Conservation (phyloP, 1,284 basidiomycete species). For the Trichosporon inkin region DNA sequence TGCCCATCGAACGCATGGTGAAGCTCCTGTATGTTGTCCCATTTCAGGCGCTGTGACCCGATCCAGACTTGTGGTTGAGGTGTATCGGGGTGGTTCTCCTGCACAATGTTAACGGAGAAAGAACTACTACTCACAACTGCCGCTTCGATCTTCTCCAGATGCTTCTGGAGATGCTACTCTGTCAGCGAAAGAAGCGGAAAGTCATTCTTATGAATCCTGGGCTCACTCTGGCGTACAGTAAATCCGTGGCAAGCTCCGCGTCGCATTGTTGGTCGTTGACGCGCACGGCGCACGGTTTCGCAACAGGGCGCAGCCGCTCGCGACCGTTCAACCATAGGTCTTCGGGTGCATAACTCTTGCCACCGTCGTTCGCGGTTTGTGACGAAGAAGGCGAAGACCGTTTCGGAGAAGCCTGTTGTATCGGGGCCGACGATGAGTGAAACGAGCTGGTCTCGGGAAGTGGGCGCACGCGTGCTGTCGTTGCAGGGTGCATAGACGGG, state of each 20-base stretch:
- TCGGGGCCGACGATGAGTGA: neutral
- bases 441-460: neutral
- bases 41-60: neutral
- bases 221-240: neutral
- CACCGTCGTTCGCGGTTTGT: neutral
- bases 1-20: neutral
- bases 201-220: neutral
- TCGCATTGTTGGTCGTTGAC: neutral
- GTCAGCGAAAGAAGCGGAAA: neutral
- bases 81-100: neutral
- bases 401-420: neutral
- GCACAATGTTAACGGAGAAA: neutral
- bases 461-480: neutral
- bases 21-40: neutral
- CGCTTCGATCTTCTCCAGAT: neutral
- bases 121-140: neutral
- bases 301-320: conserved; percentile 1
- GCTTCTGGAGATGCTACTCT: neutral
- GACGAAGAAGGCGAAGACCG: neutral
- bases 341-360: neutral
- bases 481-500: neutral
- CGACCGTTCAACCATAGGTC: neutral
- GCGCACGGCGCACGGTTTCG: neutral
- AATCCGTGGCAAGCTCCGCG: neutral
- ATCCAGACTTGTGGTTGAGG: neutral